Conservation (phyloP, 805 yeast species). For the Lipomyces starkeyi region DNA sequence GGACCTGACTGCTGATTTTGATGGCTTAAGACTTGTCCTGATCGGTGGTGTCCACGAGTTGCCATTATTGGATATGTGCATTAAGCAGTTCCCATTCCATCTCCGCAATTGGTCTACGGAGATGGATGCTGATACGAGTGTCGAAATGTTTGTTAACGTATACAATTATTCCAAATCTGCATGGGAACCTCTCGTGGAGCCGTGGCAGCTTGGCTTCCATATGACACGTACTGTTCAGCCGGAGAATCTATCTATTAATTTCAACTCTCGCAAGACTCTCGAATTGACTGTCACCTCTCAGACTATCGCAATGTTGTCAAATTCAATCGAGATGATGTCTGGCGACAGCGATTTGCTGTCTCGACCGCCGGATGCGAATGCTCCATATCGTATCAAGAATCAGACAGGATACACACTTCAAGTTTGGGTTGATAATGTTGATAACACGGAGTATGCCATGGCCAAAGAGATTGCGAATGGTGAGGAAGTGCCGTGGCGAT, state of each 20-base stretch:
- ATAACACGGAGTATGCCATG: conserved; percentile 40
- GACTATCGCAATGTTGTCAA: conserved; percentile 76
- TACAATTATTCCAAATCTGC: conserved; percentile 88
- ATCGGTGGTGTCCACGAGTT: conserved; percentile 91
- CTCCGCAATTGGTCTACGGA: conserved; percentile 90
- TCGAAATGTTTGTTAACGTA: conserved; percentile 72
- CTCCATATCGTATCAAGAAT: conserved; percentile 80
- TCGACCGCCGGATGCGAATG: conserved; percentile 74
- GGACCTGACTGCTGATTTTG: conserved; percentile 65
- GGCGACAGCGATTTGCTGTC: conserved; percentile 43
- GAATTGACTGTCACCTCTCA: conserved; percentile 84
- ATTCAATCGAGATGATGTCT: conserved; percentile 51
- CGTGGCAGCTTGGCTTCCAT: conserved; percentile 74
- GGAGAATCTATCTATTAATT: conserved; percentile 61
- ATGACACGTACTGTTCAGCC: conserved; percentile 50
- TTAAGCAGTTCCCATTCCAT: conserved; percentile 68
- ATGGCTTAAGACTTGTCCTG: conserved; percentile 78
- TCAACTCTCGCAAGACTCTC: conserved; percentile 75
- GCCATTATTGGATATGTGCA: conserved; percentile 79
- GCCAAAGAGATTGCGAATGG: conserved; percentile 51
- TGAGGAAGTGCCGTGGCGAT: conserved; percentile 76
- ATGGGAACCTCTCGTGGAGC: conserved; percentile 94
- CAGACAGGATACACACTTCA: conserved; percentile 85
- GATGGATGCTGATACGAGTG: conserved; percentile 66
- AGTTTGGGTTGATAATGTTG: conserved; percentile 73